phyloP scores from a whole-genome alignment of 352 stramenopile genomes.

The Phytophthora tubulina region DNA sequence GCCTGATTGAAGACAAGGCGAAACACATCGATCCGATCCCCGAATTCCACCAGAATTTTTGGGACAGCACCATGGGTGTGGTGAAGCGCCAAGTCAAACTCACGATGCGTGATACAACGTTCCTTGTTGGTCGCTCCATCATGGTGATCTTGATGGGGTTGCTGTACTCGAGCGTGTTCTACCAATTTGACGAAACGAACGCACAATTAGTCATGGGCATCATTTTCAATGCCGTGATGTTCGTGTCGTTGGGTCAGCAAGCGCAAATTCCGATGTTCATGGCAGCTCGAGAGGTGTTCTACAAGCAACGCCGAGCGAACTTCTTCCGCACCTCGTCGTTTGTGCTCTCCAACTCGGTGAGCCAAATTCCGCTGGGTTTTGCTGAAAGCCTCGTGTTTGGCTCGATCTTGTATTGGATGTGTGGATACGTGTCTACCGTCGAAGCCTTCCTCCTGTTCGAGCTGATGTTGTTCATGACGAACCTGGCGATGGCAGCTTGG shows the following conservation, averaged over 20 bases:
- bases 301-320: constrained; percentile 83
- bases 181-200: constrained; percentile 48
- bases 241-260: constrained; percentile 70
- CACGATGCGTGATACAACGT: constrained; percentile 47
- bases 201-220: constrained; percentile 68
- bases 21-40: constrained; percentile 76
- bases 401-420: constrained; percentile 86
- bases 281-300: constrained; percentile 65
- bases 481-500: constrained; percentile 37
- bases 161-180: constrained; percentile 49
- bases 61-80: constrained; percentile 40
- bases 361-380: constrained; percentile 43
- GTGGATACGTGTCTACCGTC: constrained; percentile 47
- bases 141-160: constrained; percentile 56
- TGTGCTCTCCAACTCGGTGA: constrained; percentile 51
- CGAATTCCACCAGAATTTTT: constrained; percentile 48
- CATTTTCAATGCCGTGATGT: constrained; percentile 78
- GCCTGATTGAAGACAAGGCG: constrained; percentile 51
- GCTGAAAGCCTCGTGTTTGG: constrained; percentile 77
- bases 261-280: constrained; percentile 76
- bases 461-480: constrained; percentile 44
- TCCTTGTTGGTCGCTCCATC: constrained; percentile 40
- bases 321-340: constrained; percentile 82
- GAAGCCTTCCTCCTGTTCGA: constrained; percentile 51
- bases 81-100: constrained; percentile 53